Percentiles rank a stretch among this genome's conserved stretches.
Evolutionary conservation across 768 basidiomycete species (phyloP).

Genomic region (Paxillus involutus): DNA sequence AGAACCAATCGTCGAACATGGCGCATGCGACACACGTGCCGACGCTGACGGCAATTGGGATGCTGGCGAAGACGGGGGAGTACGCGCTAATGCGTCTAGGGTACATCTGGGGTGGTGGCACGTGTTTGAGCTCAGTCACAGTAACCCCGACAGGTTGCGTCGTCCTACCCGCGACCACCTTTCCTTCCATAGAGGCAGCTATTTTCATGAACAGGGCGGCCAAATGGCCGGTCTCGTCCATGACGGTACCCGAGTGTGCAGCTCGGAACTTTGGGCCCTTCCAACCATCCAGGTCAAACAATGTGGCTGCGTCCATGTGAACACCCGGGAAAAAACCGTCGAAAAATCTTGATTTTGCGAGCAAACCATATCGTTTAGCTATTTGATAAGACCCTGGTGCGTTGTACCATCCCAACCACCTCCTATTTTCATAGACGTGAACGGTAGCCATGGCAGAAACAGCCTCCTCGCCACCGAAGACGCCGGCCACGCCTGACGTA

Average conservation of each 20-base stretch:
- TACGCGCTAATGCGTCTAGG: slow-evolving; percentile 20
- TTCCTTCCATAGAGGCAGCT: slow-evolving; percentile 12
- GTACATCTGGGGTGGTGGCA: slow-evolving; percentile 13
- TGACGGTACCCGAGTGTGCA: slow-evolving; percentile 31
- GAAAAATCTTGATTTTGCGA: slow-evolving; percentile 34
- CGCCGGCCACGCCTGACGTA: slow-evolving; percentile 35
- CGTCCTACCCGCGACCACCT: slow-evolving; percentile 22
- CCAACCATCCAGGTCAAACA: slow-evolving; percentile 32
- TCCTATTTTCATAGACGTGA: slow-evolving; percentile 33
- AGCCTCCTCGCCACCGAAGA: slow-evolving; percentile 39
- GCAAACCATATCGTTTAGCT: slow-evolving; percentile 32
- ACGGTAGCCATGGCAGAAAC: slow-evolving; percentile 38
- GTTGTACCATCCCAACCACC: slow-evolving; percentile 40
- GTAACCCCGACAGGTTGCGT: slow-evolving; percentile 27
- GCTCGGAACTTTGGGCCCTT: slow-evolving; percentile 34
- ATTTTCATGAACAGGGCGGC: slow-evolving; percentile 29
- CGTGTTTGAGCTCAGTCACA: slow-evolving; percentile 24
- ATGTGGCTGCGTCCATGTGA: slow-evolving; percentile 29
- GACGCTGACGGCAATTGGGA: slow-evolving; percentile 31
- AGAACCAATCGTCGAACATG: slow-evolving; percentile 32
- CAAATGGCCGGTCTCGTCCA: slow-evolving; percentile 32
- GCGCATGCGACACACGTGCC: slow-evolving; percentile 29
- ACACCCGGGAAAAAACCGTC: slow-evolving; percentile 35
- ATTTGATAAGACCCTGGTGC: slow-evolving; percentile 36
- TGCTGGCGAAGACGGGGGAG: slow-evolving; percentile 25